These are phyloP conservation scores for Sarcocystis neurona DNA, from an alignment of 169 alveolate genomes.

Conservation along the genomic window DNA sequence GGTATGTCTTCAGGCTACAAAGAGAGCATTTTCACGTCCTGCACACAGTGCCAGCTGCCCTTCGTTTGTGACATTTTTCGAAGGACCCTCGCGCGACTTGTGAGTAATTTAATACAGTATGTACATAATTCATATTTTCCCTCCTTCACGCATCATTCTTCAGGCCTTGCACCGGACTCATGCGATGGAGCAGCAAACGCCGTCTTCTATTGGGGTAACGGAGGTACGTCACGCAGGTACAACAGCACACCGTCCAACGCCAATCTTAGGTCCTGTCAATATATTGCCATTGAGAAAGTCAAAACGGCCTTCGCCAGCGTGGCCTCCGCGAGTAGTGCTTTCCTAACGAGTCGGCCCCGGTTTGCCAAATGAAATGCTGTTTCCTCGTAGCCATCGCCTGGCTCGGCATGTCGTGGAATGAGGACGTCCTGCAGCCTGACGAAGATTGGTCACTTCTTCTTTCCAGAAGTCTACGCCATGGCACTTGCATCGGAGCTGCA, in stretches of 20 bases:
- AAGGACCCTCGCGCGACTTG: background rate
- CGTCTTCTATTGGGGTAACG: conserved; percentile 38
- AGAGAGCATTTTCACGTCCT: background rate
- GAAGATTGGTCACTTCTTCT: conserved; percentile 45
- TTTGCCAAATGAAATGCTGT: background rate
- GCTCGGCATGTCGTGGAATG: conserved; percentile 46
- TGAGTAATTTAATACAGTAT: background rate
- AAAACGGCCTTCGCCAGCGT: background rate
- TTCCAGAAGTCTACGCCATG: conserved; percentile 28
- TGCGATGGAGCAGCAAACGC: conserved; percentile 44
- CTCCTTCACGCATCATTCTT: background rate
- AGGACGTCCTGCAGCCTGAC: conserved; percentile 28
- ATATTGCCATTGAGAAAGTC: background rate
- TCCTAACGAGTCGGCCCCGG: background rate
- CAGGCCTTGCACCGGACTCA: background rate
- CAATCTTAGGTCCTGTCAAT: background rate
- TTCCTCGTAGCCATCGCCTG: conserved; percentile 29
- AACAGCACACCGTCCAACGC: background rate
- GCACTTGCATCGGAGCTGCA: background rate
- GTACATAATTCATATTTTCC: background rate
- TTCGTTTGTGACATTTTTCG: background rate
- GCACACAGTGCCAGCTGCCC: background rate
- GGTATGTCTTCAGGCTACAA: background rate
- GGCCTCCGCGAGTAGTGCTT: background rate
- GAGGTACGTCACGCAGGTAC: background rate